These are phyloP conservation scores for Pseudozyma flocculosa DNA, from an alignment of 1,284 basidiomycete species.

Conservation along the genomic window DNA sequence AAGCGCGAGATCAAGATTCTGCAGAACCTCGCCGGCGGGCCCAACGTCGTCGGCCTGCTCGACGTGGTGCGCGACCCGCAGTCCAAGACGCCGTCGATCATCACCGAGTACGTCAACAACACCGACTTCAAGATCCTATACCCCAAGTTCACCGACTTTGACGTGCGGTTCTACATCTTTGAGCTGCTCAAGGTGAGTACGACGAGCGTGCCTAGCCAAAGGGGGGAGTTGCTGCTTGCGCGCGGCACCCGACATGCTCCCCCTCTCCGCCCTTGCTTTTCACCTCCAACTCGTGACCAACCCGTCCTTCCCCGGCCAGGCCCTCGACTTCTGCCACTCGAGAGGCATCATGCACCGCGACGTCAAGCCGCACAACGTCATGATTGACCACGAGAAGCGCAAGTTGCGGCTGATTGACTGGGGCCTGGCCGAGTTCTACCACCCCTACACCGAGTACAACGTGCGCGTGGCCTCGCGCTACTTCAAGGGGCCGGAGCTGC, in stretches of 20 bases:
- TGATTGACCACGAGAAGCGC: constrained; percentile 97
- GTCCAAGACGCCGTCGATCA: constrained; percentile 93
- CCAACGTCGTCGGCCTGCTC: constrained; percentile 78
- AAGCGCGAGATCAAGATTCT: constrained; percentile 99
- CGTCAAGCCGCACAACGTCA: constrained; percentile 98
- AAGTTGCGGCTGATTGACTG: constrained; percentile 96
- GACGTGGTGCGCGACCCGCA: constrained; percentile 89
- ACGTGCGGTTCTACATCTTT: constrained; percentile 94
- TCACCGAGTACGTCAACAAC: constrained; percentile 98
- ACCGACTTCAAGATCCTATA: constrained; percentile 98
- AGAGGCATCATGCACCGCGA: constrained; percentile 99
- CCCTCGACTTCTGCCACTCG: constrained; percentile 95
- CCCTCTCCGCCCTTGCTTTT: too few species aligned
- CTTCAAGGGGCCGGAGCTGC: constrained; percentile 95
- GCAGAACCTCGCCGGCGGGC: constrained; percentile 93
- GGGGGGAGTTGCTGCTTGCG: too few species aligned
- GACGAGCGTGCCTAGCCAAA: too few species aligned
- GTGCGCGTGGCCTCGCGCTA: constrained; percentile 95
- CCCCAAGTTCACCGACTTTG: constrained; percentile 88
- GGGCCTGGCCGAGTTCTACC: constrained; percentile 98
- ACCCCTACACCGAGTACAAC: constrained; percentile 96
- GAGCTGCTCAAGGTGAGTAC: constrained; percentile 83
- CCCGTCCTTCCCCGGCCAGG: constrained; percentile 67
- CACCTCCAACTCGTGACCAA: too few species aligned
- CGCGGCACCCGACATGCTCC: too few species aligned